Evolutionary conservation across 129 eudicot species (phyloP).

Genomic region (Glebionis coronaria): DNA sequence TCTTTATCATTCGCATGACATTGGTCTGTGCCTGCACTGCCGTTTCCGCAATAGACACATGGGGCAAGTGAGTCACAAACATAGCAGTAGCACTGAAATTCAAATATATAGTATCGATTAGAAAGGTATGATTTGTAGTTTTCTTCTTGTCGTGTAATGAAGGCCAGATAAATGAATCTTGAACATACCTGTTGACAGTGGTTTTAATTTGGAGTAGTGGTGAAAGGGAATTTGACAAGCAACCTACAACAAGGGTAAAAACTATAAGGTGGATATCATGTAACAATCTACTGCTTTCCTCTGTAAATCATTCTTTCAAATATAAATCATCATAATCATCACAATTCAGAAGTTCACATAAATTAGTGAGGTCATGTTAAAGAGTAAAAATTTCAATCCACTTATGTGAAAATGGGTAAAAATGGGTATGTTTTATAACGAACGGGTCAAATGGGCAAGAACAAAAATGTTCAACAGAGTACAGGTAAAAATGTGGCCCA

Average conservation of each 20-base stretch:
- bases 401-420: not conserved
- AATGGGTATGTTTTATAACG: not conserved
- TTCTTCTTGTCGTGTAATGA: not conserved
- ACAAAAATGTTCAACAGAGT: not conserved
- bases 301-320: too few species aligned
- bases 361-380: not conserved
- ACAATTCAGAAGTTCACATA: slow-evolving; percentile 1
- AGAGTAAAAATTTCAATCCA: not conserved
- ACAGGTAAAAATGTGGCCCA: not conserved
- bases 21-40: slow-evolving; percentile 32
- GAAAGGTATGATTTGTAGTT: slow-evolving; percentile 22
- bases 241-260: slow-evolving; percentile 43
- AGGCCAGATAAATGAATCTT: not conserved
- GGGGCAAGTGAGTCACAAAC: slow-evolving; percentile 46
- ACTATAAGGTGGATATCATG: too few species aligned
- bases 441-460: not conserved
- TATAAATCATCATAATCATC: too few species aligned
- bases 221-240: slow-evolving; percentile 37
- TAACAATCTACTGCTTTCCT: too few species aligned
- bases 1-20: slow-evolving; percentile 42
- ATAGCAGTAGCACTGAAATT: slow-evolving; percentile 45
- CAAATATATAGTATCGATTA: not conserved
- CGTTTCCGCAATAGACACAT: slow-evolving; percentile 38
- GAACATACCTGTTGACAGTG: slow-evolving; percentile 47
- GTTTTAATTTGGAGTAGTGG: slow-evolving; percentile 23